phyloP scores from a whole-genome alignment of 2,329 filamentous ascomycete species.

The Colletotrichum sansevieriae region DNA sequence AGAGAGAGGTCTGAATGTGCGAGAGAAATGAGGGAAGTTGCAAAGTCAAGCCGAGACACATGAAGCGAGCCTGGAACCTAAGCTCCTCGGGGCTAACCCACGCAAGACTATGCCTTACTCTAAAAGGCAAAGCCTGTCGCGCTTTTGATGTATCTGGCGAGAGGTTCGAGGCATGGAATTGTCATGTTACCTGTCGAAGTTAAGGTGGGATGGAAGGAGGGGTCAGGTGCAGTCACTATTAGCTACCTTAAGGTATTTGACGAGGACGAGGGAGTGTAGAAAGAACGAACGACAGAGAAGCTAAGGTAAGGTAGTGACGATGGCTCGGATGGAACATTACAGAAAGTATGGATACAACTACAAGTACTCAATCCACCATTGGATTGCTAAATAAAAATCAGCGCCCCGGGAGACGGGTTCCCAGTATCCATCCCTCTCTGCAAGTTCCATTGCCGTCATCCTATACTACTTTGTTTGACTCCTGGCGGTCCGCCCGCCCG shows the following conservation, averaged over 20 bases:
- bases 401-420: constrained; percentile 28
- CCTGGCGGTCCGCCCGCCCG: not conserved
- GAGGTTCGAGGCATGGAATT: not conserved
- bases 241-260: too few species aligned
- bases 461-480: constrained; percentile 11
- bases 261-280: not conserved
- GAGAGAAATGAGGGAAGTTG: not conserved
- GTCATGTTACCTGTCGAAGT: not conserved
- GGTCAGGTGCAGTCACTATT: not conserved
- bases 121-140: not conserved
- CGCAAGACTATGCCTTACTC: not conserved
- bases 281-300: not conserved
- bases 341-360: constrained; percentile 4
- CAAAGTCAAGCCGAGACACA: too few species aligned
- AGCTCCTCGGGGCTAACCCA: too few species aligned
- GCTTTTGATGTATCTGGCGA: not conserved
- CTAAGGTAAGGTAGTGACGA: too few species aligned
- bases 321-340: constrained; percentile 1
- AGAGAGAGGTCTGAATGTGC: constrained; percentile 6
- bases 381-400: constrained; percentile 23
- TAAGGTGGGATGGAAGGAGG: constrained; percentile 14
- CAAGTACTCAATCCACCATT: not conserved
- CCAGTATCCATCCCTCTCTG: constrained; percentile 19
- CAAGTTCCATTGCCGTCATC: constrained; percentile 31
- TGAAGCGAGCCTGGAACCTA: too few species aligned